Base-by-base conservation (phyloP, 2,329 filamentous ascomycete species). In the Pseudofabraea citricarpa region DNA sequence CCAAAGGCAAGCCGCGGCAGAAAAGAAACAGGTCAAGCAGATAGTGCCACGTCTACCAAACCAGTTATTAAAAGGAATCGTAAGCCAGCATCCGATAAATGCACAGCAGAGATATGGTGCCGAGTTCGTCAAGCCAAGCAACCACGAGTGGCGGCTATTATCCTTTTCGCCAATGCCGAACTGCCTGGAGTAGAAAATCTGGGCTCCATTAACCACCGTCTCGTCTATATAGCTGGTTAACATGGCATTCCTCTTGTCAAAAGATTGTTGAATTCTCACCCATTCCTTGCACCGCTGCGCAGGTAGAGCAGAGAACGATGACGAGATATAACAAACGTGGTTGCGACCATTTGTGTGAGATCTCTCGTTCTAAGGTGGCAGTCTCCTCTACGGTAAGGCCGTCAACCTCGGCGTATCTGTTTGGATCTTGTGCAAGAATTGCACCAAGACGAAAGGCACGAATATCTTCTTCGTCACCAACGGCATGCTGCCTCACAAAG, bases 41-140 rank as follows among this genome's bases (percentile, higher is more conserved):
- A 87, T 81, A 2, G 82, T 87, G 9, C 85, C 84, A 2, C 83
- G 74, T 38, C 85, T 78, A 10, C 85, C 86, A 49, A 88, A 83
- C 47, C 58, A 68, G 43, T 80, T 76, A 64, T 89, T 89, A 62
- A 88, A 74, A 1, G 85, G 85, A 27, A 82, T 79, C 0, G 83
- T 87, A 36, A 84, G 68, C 85, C 85, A 89, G 63, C 83, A 88
- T 16, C 84, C 82, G 37, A 84, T 61, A 33, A 87, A 64, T 3
- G 83, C 81, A 51, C 80, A 87, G 64, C 79, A 79, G 18, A 87
- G 72, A 51, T 83, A 83, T 0, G 78, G 78, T 0, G 74, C 74
- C 1, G 70, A 71, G 57, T 87, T 87, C 27, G 75, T 67, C 6
- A 85, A 70, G 12, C 80, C 83, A 3, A 77, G 59, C 2, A 85